These are phyloP conservation scores for Parathielavia appendiculata DNA, from an alignment of 495 filamentous ascomycete genomes.

Conservation along the genomic window DNA sequence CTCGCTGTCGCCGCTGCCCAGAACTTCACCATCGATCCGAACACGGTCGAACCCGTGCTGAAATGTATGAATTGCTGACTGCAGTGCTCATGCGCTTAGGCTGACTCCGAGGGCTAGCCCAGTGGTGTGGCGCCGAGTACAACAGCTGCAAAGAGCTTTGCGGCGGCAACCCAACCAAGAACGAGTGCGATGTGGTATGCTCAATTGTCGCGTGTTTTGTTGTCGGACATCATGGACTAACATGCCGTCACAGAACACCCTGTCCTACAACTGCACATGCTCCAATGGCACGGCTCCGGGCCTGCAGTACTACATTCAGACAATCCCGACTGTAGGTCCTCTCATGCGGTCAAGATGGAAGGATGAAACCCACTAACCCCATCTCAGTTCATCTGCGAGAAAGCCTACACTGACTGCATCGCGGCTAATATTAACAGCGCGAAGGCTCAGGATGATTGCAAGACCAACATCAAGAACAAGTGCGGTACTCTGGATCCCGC, in stretches of 20 bases:
- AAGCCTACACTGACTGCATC: slow-evolving; percentile 32
- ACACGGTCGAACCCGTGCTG: slow-evolving; percentile 13
- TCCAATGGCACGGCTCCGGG: slow-evolving; percentile 32
- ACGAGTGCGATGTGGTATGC: slow-evolving; percentile 32
- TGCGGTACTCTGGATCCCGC: slow-evolving; percentile 34
- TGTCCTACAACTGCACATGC: slow-evolving; percentile 33
- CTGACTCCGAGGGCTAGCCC: slow-evolving; percentile 15
- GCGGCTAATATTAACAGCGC: slow-evolving; percentile 22
- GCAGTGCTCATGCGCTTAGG: neutral
- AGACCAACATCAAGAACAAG: slow-evolving; percentile 28
- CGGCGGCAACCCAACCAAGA: slow-evolving; percentile 14
- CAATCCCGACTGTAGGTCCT: slow-evolving; percentile 32
- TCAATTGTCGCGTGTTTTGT: neutral
- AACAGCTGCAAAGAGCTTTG: slow-evolving; percentile 36
- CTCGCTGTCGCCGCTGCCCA: slow-evolving; percentile 28
- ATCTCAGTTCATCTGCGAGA: slow-evolving; percentile 31
- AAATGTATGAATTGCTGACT: slow-evolving; percentile 19
- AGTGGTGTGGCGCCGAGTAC: slow-evolving; percentile 36
- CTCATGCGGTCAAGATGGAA: neutral
- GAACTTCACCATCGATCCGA: slow-evolving; percentile 34
- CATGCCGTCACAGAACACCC: slow-evolving; percentile 20
- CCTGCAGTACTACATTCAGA: slow-evolving; percentile 36
- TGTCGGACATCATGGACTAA: slow-evolving; percentile 9
- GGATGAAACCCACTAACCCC: neutral
- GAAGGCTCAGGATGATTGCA: slow-evolving; percentile 31